Conservation (phyloP, 148 eudicot genomes). For the Rhododendron kiyosumense region DNA sequence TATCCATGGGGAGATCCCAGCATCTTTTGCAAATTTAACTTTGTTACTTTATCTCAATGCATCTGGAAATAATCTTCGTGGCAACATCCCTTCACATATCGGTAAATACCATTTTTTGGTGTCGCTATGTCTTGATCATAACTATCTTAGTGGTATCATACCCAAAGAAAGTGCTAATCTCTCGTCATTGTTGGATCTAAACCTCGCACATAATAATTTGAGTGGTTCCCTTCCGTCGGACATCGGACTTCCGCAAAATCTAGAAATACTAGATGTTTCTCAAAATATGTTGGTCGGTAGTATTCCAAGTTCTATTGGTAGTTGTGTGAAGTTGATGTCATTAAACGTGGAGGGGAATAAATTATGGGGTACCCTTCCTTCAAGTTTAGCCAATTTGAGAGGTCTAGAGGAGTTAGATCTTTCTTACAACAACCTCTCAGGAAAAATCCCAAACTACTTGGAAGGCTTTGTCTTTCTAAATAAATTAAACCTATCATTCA, state of each 20-base stretch:
- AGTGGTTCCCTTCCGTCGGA: no score
- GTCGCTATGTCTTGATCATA: background rate
- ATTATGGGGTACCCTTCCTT: no score
- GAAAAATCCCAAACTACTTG: background rate
- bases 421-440: background rate
- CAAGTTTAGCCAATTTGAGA: no score
- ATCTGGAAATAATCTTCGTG: background rate
- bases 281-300: no score
- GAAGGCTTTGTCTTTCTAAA: no score
- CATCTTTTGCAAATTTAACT: background rate
- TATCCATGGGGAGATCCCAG: background rate
- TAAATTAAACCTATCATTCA: background rate
- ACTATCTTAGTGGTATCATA: background rate
- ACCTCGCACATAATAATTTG: no score
- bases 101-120: background rate
- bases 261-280: no score
- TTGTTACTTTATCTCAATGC: background rate
- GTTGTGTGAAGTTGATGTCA: no score
- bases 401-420: no score
- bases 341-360: no score
- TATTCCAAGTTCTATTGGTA: no score
- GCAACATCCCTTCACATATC: background rate
- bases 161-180: background rate
- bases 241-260: no score
- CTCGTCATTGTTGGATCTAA: background rate